Base-by-base conservation (phyloP, 31 red algal species). In the Asparagopsis taxiformis region DNA sequence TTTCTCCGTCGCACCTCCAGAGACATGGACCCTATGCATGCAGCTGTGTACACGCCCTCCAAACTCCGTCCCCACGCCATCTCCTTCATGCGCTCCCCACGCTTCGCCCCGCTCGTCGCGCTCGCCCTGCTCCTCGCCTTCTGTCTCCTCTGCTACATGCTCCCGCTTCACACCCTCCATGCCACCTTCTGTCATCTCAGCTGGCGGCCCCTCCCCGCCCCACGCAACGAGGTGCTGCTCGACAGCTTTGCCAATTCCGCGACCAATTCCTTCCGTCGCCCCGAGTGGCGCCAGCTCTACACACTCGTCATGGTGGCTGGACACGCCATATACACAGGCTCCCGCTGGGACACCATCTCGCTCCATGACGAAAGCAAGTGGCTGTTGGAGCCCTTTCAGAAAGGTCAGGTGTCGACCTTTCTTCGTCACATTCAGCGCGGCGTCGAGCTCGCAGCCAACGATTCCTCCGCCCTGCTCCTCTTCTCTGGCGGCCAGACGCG, bases 401-500 rank as follows among this genome's bases (percentile, higher is more conserved):
- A 65, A 34, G 93, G 93, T 13, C 87, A 91, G 26, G 87, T 91
- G 30, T 22, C 70, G 0, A 84, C 88, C 0, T 92, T 91, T 41
- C 64, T 97, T 16, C 33, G 35, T 4, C 93, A 97, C 68, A 87
- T 97, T 28, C 46, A 73, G n/a, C 64, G 65, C 19, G 88, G 87
- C 31, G 81, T 97, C 7, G 29, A 71, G 36, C 37, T 81, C 19
- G 82, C 82, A 23, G 75, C 74, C 20, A 80, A 84, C 31, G 87
- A 91, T 70, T 70, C 87, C 19, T 49, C 70, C 20, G 46, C 93
- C 0, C 28, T 97, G 5, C 82, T 97, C 11, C 33, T 97, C 17
- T 97, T 97, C 66, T 91, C 93, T 17, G 93, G 93, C 28, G 93
- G 93, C 9, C 71, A 91, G 29, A 91, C 93, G 33, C 76, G 93